Evolutionary conservation across 1,139 yeast species (phyloP), one percentile per base, ranked within the genome.

Genomic region (Yamadazyma atlantica): DNA sequence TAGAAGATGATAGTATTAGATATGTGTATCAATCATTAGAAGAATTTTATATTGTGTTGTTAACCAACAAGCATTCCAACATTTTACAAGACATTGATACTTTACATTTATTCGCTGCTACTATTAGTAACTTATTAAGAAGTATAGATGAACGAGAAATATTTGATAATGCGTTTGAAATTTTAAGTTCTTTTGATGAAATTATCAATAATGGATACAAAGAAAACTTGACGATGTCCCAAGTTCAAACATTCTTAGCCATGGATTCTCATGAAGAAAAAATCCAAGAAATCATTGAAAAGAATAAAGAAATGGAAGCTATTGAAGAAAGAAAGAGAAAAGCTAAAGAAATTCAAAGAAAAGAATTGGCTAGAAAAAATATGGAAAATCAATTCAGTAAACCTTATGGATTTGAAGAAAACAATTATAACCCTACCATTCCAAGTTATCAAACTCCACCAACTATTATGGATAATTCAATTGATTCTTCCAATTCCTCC

Each of bases 181-280:
- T 94, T 46, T 69, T 92, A 51, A 78, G 86, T 55, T 95, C 97
- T 2, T 92, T 94, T 57, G 98, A 94, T 61, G 98, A 94, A 64
- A 86, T 92, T 41, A 80, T 92, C 50, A 82, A 82, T 39, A 72
- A 87, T 64, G 99, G 98, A 12, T 89, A 84, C 68, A 82, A 88
- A 53, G 99, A 94, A 62, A 86, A 88, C 61, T 70, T 92, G 50
- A 80, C 94, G 1, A 61, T 85, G 49, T 65, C 82, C 40, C 98
- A 92, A 68, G 88, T 94, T 47, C 82, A 80, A 60, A 86, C 95
- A 12, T 92, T 87, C 66, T 73, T 94, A 65, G 94, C 89, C 59
- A 92, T 94, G 98, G 97, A 94, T 64, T 85, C 96, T 29, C 97
- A 92, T 58, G 98, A 94, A 65, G 99, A 94, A 66, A 90, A 88